Evolutionary conservation across 768 basidiomycete genomes (phyloP), one percentile per base, ranked within the genome.

Genomic region (Tulasnella sp.): DNA sequence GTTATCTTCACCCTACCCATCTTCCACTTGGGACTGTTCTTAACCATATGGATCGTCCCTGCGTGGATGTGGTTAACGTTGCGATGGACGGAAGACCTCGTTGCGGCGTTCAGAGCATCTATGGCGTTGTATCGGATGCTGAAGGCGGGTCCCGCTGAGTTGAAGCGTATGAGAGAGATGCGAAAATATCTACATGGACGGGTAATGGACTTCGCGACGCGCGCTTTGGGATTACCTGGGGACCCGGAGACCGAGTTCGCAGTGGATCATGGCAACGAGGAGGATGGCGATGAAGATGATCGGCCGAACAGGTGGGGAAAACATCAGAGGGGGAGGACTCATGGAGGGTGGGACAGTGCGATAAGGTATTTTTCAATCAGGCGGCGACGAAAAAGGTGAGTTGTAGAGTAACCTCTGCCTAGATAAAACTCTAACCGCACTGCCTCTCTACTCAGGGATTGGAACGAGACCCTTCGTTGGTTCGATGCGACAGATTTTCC

Each of bases 401-500:
- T 44, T 21, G 15, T 8, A 15, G n/a, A 11, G 23, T 4, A 27
- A 0, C 4, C 1, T 30, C 23, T 42, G 10, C 5, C 4, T 9
- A n/a, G 19, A 11, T 7, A n/a, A 24, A 10, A 9, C 2, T n/a
- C 1, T 29, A 27, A 29, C 29, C 24, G 7, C 19, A 48, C 41
- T 43, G 17, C 29, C n/a, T 2, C 2, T 1, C 13, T 21, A 19
- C 7, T n/a, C 43, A 56, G 58, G 9, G 90, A 92, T 66, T 92
- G 90, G 89, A 89, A 89, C 65, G 89, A 92, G 72, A 88, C 84
- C 3, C 71, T 92, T 48, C 75, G 88, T 49, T 70, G 88, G 56
- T 90, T 89, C 64, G 88, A 91, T 64, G 77, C 86, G 62, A 84
- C 88, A 17, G 88, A 90, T 69, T 92, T 88, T 67, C 86, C 86